Evolutionary conservation across 108 stramenopile species (phyloP).

Genomic region (Licmophora abbreviata): DNA sequence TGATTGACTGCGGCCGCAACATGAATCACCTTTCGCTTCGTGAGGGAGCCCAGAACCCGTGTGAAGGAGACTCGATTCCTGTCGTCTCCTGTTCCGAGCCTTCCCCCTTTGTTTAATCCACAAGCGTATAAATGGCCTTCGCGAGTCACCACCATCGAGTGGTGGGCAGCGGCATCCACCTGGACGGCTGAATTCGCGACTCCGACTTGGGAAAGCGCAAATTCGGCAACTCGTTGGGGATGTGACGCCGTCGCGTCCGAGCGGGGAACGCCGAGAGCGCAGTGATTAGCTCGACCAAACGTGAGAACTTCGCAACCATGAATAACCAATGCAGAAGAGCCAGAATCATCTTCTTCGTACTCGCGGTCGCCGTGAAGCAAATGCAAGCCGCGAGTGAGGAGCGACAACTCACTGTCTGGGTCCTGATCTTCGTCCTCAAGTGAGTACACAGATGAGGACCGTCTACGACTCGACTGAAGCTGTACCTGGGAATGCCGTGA

Average conservation of each 20-base stretch:
- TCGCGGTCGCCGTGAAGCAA: too few species aligned
- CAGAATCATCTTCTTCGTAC: neutral
- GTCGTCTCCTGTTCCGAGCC: conserved; percentile 64
- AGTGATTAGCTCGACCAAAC: conserved; percentile 68
- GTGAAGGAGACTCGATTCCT: conserved; percentile 53
- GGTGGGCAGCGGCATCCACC: conserved; percentile 68
- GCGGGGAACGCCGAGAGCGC: conserved; percentile 55
- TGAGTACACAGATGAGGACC: neutral
- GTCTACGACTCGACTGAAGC: conserved; percentile 7
- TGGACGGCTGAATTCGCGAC: conserved; percentile 43
- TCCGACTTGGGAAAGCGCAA: conserved; percentile 18
- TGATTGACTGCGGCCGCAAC: conserved; percentile 83
- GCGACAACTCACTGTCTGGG: neutral
- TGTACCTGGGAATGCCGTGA: neutral
- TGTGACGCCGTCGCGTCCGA: conserved; percentile 12
- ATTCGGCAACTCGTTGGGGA: conserved; percentile 44
- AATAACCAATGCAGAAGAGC: neutral
- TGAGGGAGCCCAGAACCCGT: conserved; percentile 50
- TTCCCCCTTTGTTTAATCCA: conserved; percentile 73
- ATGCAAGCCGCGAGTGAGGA: too few species aligned
- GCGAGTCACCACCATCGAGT: conserved; percentile 60
- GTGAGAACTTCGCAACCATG: conserved; percentile 68
- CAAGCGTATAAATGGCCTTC: conserved; percentile 65
- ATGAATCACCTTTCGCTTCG: conserved; percentile 39
- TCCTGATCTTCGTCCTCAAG: neutral